Base-by-base conservation (phyloP, 2,329 filamentous ascomycete species). In the Coniochaeta prunicola region DNA sequence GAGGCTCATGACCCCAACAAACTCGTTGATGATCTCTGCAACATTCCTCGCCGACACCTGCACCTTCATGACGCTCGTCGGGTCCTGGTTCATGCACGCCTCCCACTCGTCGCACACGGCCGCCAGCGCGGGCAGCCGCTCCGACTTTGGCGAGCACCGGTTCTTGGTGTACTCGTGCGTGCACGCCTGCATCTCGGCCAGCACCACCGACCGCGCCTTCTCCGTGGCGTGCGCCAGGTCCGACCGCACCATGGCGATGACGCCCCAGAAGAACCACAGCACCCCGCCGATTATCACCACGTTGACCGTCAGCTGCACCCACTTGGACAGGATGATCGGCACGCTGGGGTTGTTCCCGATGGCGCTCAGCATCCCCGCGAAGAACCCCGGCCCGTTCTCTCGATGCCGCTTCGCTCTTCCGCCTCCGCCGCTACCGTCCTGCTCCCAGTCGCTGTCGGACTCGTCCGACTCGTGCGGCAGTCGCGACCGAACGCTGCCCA, bases 21-120 rank as follows among this genome's bases (percentile, higher is more conserved):
- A 97, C 67, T 89, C 88, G 70, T 97, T 97, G 73, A 97, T 88
- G 42, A 99, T 96, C 68, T 91, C 86, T 0, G 93, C 93, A 69
- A 97, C 89, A 28, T 92, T 94, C 68, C 90, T 88, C 5, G 91
- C 92, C 19, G 89, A 91, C 40, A 96, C 85, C 67, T 87, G 88
- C 45, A 93, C 88, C 38, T 88, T 81, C 64, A 90, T 92, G 59
- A 96, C 85, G 59, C 85, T 85, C 50, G 86, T 80, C 0, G 92
- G 87, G 67, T 97, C 90, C 64, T 88, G 85, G 64, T 87, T 86
- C 91, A 96, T 96, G 74, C 94, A 97, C 33, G 84, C 78, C 63
- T 88, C 86, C 93, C 93, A 97, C 62, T 87, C 83, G 34, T 86
- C 82, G 71, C 94, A 99, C 4, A 88, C 76, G 0, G 74, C 75